Base-by-base conservation (phyloP, 352 stramenopile species). In the Phytophthora quininea region DNA sequence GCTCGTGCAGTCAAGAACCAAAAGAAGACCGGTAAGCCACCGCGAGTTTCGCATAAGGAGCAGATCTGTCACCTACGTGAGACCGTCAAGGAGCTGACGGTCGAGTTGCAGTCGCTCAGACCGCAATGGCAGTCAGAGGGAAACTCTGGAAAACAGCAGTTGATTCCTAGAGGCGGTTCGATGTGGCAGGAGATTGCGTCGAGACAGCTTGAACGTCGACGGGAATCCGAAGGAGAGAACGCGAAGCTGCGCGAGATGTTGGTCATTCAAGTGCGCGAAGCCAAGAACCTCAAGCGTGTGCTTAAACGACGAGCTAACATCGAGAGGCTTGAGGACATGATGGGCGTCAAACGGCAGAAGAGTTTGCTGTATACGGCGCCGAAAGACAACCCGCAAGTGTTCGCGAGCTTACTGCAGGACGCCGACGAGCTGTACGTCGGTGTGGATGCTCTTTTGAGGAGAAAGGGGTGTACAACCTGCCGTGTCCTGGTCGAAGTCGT, bases 181-280 rank as follows among this genome's bases (percentile, higher is more conserved):
- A 11, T 80, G 32, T 80, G 72, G 68, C 10, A 75, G 19, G 19
- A 66, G 4, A 37, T 74, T 3, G 65, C 70, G 7, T 14, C 33
- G 30, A 43, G 53, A 49, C 70, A 74, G 42, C 57, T 65, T 19
- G 45, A 56, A 55, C 65, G 54, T 19, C 59, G 64, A 1, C 38
- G 40, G 7, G n/a, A 57, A 29, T 47, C 70, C 0, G 65, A 77
- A 38, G 29, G n/a, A 24, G 65, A 77, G 3, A 77, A 77, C 15
- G 29, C 29, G 0, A 48, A 48, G 6, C 47, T 77, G 3, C 62
- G 60, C 12, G 27, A 19, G 2, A 64, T 71, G 45, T 54, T 77
- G 10, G 46, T 69, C 14, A 27, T 67, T 9, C 70, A 77, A 47
- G 48, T 75, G 19, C 62, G 55, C 32, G 50, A 69, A 11, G 58